Conservation (phyloP, 345 rosid species). For the Eutrema yunnanense region DNA sequence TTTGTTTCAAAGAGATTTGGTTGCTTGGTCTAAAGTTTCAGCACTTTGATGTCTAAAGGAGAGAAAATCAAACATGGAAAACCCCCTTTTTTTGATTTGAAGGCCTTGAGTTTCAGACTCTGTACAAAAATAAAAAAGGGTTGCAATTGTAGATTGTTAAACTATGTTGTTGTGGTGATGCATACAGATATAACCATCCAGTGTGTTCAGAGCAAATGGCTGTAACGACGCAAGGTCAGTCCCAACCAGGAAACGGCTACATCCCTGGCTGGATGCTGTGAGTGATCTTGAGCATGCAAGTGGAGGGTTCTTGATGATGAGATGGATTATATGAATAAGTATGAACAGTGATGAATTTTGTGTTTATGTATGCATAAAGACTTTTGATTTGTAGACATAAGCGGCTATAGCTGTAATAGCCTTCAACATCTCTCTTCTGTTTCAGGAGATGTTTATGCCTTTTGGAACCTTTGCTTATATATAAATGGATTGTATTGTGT, state of each 20-base stretch:
- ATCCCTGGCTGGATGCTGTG: slow-evolving; percentile 99
- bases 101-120: not conserved
- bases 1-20: not conserved
- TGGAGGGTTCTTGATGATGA: not conserved
- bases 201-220: slow-evolving; percentile 70
- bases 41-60: not conserved
- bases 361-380: slow-evolving; percentile 19
- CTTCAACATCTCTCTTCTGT: not conserved
- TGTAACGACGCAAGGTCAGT: slow-evolving; percentile 37
- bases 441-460: slow-evolving; percentile 6
- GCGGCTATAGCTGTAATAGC: slow-evolving; percentile 9
- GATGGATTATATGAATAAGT: slow-evolving; percentile 4
- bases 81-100: not conserved
- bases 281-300: slow-evolving; percentile 16
- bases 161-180: slow-evolving; percentile 5
- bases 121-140: not conserved
- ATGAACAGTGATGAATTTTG: not conserved
- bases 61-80: not conserved
- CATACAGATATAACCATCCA: slow-evolving; percentile 49
- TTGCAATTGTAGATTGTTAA: not conserved
- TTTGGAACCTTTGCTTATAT: slow-evolving; percentile 10
- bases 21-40: not conserved
- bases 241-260: slow-evolving; percentile 69
- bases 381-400: slow-evolving; percentile 16
- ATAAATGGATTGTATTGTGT: slow-evolving; percentile 5